phyloP scores from a whole-genome alignment of 2,329 filamentous ascomycete species.

The Sarocladium oryzae region DNA sequence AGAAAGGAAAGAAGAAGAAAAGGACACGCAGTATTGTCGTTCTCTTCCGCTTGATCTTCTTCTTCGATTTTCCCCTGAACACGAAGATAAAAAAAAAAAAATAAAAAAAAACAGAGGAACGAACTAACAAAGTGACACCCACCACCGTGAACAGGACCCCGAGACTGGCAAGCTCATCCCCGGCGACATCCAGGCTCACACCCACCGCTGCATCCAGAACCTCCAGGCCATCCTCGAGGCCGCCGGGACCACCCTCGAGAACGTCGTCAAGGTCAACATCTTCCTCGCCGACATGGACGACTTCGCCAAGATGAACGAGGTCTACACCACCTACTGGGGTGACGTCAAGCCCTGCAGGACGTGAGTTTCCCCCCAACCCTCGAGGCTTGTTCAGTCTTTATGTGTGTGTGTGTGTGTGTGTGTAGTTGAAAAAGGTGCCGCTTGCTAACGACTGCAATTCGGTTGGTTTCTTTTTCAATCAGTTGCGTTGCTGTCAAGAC shows the following conservation, averaged over 20 bases:
- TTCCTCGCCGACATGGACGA: constrained; percentile 69
- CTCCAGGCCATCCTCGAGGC: constrained; percentile 63
- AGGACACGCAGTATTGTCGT: too few relatives aligned
- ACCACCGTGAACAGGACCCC: constrained; percentile 32
- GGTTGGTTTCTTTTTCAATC: not conserved
- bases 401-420: too few relatives aligned
- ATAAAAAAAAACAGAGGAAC: too few relatives aligned
- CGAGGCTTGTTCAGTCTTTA: not conserved
- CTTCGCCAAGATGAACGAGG: constrained; percentile 68
- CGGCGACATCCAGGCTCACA: constrained; percentile 60
- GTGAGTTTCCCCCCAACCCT: constrained; percentile 20
- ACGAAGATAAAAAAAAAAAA: too few relatives aligned
- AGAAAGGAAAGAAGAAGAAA: not conserved
- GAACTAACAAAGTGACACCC: not conserved
- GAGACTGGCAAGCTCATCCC: constrained; percentile 51
- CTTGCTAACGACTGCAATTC: not conserved
- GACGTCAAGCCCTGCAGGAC: constrained; percentile 39
- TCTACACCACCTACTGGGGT: constrained; percentile 64
- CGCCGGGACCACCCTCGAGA: constrained; percentile 56
- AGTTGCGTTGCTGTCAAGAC: constrained; percentile 31
- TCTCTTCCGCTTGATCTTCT: too few relatives aligned
- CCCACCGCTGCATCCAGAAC: constrained; percentile 64
- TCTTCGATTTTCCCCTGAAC: too few relatives aligned
- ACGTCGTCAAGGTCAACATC: constrained; percentile 67
- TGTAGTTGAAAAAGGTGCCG: too few relatives aligned